Conservation (phyloP, 2,329 filamentous ascomycete genomes). For the Bisporella sp. region DNA sequence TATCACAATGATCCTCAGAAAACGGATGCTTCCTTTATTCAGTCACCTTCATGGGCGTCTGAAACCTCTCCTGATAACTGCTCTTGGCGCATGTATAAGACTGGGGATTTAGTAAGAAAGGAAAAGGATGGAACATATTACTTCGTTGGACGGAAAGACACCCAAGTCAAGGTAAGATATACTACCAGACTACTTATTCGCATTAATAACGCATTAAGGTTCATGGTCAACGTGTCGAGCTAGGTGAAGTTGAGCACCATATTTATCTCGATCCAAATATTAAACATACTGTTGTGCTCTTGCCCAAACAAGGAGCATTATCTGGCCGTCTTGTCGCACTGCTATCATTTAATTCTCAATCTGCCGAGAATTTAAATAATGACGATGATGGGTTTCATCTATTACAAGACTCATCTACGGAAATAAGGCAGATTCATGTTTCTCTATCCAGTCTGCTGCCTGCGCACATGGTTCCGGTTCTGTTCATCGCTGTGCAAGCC, state of each 20-base stretch:
- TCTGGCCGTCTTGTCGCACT: no score
- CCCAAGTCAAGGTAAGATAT: conserved; percentile 48
- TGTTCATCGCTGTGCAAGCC: no score
- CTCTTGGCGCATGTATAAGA: conserved; percentile 54
- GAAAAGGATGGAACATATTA: conserved; percentile 60
- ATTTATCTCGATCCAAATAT: neutral
- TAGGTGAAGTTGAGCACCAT: conserved; percentile 61
- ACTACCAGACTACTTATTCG: no score
- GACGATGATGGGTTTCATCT: no score
- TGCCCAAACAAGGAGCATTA: no score
- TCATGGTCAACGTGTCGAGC: conserved; percentile 70
- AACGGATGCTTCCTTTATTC: neutral
- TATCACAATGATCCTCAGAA: conserved; percentile 30
- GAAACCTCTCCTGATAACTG: neutral
- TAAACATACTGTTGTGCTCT: no score
- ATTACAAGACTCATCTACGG: no score
- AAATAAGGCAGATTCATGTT: no score
- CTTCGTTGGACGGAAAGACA: conserved; percentile 67
- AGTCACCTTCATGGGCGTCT: neutral
- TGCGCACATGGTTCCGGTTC: no score
- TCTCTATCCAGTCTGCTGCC: no score
- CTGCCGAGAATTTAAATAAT: no score
- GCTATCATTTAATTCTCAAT: no score
- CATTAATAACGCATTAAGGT: conserved; percentile 44
- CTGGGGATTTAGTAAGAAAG: conserved; percentile 71